These are phyloP conservation scores for Pilatotrama ljubarskyi DNA, from an alignment of 768 basidiomycete species.

Conservation along the genomic window DNA sequence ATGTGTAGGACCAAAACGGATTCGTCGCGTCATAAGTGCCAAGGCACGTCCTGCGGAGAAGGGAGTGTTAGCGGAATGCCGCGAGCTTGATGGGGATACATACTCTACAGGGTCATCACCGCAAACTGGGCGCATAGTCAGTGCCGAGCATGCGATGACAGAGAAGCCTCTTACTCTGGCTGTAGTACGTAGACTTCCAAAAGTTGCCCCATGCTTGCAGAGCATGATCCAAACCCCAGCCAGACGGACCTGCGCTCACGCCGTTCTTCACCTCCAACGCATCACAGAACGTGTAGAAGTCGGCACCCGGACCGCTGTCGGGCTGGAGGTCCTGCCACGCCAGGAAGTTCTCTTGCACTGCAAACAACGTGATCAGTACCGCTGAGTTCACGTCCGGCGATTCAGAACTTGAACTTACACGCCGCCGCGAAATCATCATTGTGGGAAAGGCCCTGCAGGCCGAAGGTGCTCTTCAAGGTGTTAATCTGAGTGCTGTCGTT, in stretches of 20 bases:
- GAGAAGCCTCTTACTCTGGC: conserved; percentile 37
- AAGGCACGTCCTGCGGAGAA: conserved; percentile 32
- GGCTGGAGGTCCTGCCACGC: conserved; percentile 65
- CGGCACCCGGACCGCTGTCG: conserved; percentile 41
- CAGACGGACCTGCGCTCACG: conserved; percentile 43
- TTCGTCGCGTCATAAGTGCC: conserved; percentile 40
- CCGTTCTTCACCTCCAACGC: conserved; percentile 61
- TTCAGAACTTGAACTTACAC: conserved; percentile 28
- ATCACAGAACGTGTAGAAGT: conserved; percentile 61
- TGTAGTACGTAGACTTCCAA: conserved; percentile 47
- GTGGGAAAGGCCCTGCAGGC: conserved; percentile 54
- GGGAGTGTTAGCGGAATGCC: too few relatives aligned
- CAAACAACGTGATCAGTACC: background rate
- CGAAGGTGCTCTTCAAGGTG: conserved; percentile 54
- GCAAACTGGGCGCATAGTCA: conserved; percentile 46
- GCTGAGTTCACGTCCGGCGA: background rate
- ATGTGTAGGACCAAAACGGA: conserved; percentile 50
- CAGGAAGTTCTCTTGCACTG: conserved; percentile 47
- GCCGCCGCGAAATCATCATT: conserved; percentile 64
- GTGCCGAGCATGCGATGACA: background rate
- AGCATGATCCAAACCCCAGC: conserved; percentile 62
- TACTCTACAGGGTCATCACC: conserved; percentile 45
- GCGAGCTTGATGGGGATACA: conserved; percentile 22
- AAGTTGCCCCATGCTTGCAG: conserved; percentile 57
- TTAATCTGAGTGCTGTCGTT: conserved; percentile 47